Percentiles rank a stretch among this genome's conserved stretches.
Conservation (phyloP, 345 rosid genomes). For the Mangifera indica region DNA sequence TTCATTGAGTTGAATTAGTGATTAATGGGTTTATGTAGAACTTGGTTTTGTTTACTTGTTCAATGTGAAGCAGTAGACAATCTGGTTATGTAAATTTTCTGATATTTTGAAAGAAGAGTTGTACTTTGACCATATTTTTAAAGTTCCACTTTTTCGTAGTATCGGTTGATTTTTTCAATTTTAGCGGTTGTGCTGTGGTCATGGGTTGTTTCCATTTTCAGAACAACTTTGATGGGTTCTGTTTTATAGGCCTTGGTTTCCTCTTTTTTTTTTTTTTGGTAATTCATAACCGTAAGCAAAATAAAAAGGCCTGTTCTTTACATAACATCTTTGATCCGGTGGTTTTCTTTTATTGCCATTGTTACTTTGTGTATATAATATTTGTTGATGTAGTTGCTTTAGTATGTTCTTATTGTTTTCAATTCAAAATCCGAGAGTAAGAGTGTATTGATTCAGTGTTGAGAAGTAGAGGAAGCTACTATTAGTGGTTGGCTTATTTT, state of each 20-base stretch:
- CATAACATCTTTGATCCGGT: slow-evolving; percentile 30
- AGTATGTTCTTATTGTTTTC: background rate
- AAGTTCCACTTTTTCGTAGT: slow-evolving; percentile 5
- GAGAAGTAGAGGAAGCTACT: slow-evolving; percentile 18
- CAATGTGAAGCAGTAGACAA: slow-evolving; percentile 29
- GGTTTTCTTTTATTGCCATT: slow-evolving; percentile 4
- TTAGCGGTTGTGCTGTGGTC: slow-evolving; percentile 19
- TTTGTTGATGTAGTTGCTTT: slow-evolving; percentile 6
- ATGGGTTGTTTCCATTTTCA: slow-evolving; percentile 17
- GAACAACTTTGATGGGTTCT: slow-evolving; percentile 13
- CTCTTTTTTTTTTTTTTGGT: slow-evolving; percentile 18
- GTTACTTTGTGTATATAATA: background rate
- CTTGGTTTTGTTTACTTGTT: slow-evolving; percentile 2
- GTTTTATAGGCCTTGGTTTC: slow-evolving; percentile 5
- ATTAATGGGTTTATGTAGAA: slow-evolving; percentile 18
- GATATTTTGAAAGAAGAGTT: slow-evolving; percentile 12
- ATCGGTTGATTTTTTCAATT: slow-evolving; percentile 24
- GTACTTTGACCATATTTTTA: slow-evolving; percentile 35
- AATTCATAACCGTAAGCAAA: slow-evolving; percentile 12
- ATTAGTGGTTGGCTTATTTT: slow-evolving; percentile 12
- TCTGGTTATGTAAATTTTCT: slow-evolving; percentile 21
- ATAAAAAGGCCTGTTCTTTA: slow-evolving; percentile 22
- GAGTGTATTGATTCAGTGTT: background rate
- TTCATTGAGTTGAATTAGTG: slow-evolving; percentile 20
- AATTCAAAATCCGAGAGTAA: background rate